Base-by-base conservation (phyloP, 148 eudicot species). In the Salicornia ramosissima region DNA sequence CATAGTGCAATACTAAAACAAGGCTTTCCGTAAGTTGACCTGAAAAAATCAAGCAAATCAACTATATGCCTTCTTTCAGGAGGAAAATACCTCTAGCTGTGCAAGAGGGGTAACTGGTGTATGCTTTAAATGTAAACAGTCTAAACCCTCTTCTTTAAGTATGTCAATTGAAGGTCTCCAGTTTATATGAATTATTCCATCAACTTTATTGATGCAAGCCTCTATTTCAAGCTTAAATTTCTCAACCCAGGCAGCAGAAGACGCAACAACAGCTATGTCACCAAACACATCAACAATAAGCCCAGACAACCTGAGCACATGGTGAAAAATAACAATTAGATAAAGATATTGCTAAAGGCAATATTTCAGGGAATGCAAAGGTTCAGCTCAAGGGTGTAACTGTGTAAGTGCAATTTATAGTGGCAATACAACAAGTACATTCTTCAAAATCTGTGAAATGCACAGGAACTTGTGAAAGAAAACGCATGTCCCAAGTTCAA, bases 241-340 rank as follows among this genome's bases (percentile, higher is more conserved):
- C 83, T 93, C 92, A 77, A 90, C 95, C 96, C 98, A 93, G 67
- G 98, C 98, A 65, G 98, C 96, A 26, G 98, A 93, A 67, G 98
- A 93, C 31, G 98, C 98, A 69, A 93, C 78, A 65, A 93, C 98
- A 72, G 98, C 98, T 77, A 85, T 80, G 80, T 88, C 91, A 71
- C 87, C 96, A 79, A 90, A 93, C 43, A 93, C 77, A 84, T 93
- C 98, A 77, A 93, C 77, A 55, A 92, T 88, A 64, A 93, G 90
- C 64, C 98, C 98, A 64, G 98, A 93, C 83, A 93, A 84, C 86
- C 98, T 93, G 89, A 76, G 79, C 36, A 45, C 42, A 51, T 82
- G 70, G 43, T 75, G 65, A 0, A 8, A 64, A 59, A 52, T 39
- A 19, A 42, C 34, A 40, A 68, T 78, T 54, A 75, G 74, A 64